Base-by-base conservation (phyloP, 2,329 filamentous ascomycete species). In the Tympanopsis confertula region DNA sequence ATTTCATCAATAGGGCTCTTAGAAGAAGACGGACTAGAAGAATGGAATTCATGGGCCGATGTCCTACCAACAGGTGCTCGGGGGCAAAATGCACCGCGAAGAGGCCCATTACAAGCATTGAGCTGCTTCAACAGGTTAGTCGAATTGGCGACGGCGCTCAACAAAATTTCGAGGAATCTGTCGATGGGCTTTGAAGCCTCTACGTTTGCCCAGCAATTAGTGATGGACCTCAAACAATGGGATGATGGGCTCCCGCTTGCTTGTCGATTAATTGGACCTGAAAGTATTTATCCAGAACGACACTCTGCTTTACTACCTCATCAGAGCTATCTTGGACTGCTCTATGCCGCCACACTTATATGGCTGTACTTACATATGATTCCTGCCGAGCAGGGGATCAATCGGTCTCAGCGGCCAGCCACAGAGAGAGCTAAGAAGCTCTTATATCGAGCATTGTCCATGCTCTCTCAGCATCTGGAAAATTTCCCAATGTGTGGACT, bases 301-400 rank as follows among this genome's bases (percentile, higher is more conserved):
- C 53, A 56, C 30, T 55, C 56, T 2, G 41, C 53, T 20, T 42
- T 61, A 33, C 50, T 61, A 28, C 58, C 57, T 1, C 58, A 62
- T 38, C 58, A 62, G 39, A 59, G 44, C 26, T 61, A 60, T 35
- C 43, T 61, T 1, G 52, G 52, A 13, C 29, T 61, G 19, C 54
- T 53, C 13, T 59, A 61, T 32, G 47, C 52, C 19, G 55, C 57
- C 5, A 57, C 53, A 1, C 44, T 62, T 5, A 43, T 59, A 14
- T 54, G 53, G 44, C 47, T 61, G 13, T 59, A 58, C 38, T 40
- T 56, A 15, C 51, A 48, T 14, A 50, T 59, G 5, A 47, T 52
- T 4, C 45, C 53, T 2, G 49, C 49, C n/a, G 51, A 55, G 35
- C 50, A 54, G 7, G 48, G 45, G 1, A 29, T 57, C 14, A 49